These are phyloP conservation scores for Viscum album DNA, from an alignment of 177 flowering plant species.

Conservation along the genomic window DNA sequence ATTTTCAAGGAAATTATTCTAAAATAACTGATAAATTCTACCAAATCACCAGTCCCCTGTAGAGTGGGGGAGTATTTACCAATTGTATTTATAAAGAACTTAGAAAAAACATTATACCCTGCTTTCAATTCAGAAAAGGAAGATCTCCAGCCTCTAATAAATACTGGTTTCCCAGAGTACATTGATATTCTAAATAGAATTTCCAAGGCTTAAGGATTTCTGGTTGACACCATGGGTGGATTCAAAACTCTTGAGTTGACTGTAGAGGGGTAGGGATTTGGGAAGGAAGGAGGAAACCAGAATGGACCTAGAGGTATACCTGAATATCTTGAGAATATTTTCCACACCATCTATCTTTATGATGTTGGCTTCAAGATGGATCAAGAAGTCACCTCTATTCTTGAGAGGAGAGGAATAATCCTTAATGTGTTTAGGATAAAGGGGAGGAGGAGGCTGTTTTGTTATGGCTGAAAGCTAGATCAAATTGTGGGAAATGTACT, in stretches of 20 bases:
- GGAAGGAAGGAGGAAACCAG: slow-evolving; percentile 52
- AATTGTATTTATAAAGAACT: slow-evolving; percentile 65
- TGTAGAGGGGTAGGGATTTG: slow-evolving; percentile 20
- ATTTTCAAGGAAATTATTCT: slow-evolving; percentile 62
- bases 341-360: slow-evolving; percentile 89
- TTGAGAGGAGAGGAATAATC: slow-evolving; percentile 8
- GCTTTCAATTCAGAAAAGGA: slow-evolving; percentile 49
- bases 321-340: slow-evolving; percentile 81
- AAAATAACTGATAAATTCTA: slow-evolving; percentile 62
- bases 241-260: slow-evolving; percentile 70
- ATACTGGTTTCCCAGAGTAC: slow-evolving; percentile 29
- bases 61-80: slow-evolving; percentile 22
- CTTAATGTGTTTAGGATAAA: slow-evolving; percentile 14
- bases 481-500: too few species aligned
- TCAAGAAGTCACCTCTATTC: slow-evolving; percentile 45
- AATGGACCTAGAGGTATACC: slow-evolving; percentile 77
- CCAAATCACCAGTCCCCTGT: slow-evolving; percentile 65
- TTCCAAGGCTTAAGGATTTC: slow-evolving; percentile 83
- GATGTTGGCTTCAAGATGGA: slow-evolving; percentile 61
- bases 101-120: slow-evolving; percentile 75
- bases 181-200: slow-evolving; percentile 78
- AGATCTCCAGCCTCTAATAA: slow-evolving; percentile 23
- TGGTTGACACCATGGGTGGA: slow-evolving; percentile 80
- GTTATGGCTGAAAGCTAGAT: too few species aligned
- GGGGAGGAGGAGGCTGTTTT: too few species aligned